phyloP scores from a whole-genome alignment of 1,284 basidiomycete genomes.

The Heterobasidion parviporum region DNA sequence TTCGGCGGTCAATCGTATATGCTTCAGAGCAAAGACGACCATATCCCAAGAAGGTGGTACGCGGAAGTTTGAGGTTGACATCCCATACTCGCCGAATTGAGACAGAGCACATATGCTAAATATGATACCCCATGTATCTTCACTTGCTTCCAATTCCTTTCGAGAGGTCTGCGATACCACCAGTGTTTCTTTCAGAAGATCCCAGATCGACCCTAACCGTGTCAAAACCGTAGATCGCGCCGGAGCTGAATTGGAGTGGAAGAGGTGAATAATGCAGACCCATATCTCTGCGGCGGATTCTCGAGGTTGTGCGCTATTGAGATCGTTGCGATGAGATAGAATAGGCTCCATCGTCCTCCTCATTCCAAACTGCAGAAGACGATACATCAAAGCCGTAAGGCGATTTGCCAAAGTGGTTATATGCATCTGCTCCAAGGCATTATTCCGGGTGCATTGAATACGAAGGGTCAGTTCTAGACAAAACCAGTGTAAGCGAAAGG shows the following conservation, averaged over 20 bases:
- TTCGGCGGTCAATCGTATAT: conserved; percentile 50
- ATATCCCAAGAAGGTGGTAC: conserved; percentile 65
- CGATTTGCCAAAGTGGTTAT: conserved; percentile 6
- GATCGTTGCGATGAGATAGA: conserved; percentile 24
- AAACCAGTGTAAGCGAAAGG: conserved; percentile 12
- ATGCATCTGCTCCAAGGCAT: conserved; percentile 16
- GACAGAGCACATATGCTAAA: conserved; percentile 70
- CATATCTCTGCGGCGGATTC: conserved; percentile 58
- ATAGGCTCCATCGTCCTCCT: conserved; percentile 37
- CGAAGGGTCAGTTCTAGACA: conserved; percentile 10
- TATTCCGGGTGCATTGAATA: background rate
- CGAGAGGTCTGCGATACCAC: conserved; percentile 15
- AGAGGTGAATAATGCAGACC: conserved; percentile 65
- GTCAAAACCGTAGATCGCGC: background rate
- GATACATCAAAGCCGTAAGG: background rate
- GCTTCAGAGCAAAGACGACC: conserved; percentile 48
- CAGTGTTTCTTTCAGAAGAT: conserved; percentile 3
- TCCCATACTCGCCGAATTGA: conserved; percentile 70
- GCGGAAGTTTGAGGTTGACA: conserved; percentile 36
- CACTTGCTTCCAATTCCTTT: conserved; percentile 47
- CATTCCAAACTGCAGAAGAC: conserved; percentile 32
- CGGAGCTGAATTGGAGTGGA: conserved; percentile 2
- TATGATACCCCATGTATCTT: conserved; percentile 66
- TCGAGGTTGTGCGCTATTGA: conserved; percentile 27
- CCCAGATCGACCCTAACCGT: conserved; percentile 10